phyloP scores from a whole-genome alignment of 2,329 filamentous ascomycete species.

The Albophoma yamanashiensis region DNA sequence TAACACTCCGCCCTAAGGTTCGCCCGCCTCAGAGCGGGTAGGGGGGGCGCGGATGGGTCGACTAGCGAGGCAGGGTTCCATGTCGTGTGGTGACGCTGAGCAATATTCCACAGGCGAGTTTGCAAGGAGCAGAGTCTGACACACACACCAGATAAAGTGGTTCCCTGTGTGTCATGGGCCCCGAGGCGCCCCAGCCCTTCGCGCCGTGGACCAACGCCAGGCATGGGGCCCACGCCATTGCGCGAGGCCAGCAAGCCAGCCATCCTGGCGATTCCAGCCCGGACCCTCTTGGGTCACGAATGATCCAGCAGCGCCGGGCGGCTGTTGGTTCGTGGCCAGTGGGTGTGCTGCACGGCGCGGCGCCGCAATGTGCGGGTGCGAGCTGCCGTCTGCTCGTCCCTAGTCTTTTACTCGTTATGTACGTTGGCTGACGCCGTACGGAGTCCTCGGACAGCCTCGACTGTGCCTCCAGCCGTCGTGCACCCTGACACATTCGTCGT shows the following conservation, averaged over 20 bases:
- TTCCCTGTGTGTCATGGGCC: constrained; percentile 19
- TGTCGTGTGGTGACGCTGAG: constrained; percentile 31
- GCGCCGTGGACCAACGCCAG: constrained; percentile 17
- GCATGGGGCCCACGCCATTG: constrained; percentile 7
- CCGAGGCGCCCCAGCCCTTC: constrained; percentile 10
- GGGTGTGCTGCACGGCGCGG: background rate
- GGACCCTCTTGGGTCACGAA: too few species aligned
- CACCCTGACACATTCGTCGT: background rate
- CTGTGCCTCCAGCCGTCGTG: constrained; percentile 2
- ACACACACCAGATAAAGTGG: constrained; percentile 36
- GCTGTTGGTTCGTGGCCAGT: background rate
- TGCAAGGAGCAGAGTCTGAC: constrained; percentile 29
- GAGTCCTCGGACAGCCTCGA: constrained; percentile 3
- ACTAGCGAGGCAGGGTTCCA: constrained; percentile 20
- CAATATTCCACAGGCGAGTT: constrained; percentile 37
- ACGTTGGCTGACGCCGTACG: background rate
- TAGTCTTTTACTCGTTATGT: background rate
- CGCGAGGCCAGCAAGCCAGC: too few species aligned
- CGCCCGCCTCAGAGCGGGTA: constrained; percentile 12
- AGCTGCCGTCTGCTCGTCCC: background rate
- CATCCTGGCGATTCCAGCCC: constrained; percentile 7
- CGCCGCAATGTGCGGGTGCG: background rate
- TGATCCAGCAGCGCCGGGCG: background rate
- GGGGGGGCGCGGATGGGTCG: constrained; percentile 10
- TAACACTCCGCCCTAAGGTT: constrained; percentile 24